Evolutionary conservation across 495 filamentous ascomycete genomes (phyloP), one percentile per base, ranked within the genome.

Genomic region (Pseudoneurospora amorphoporcata): DNA sequence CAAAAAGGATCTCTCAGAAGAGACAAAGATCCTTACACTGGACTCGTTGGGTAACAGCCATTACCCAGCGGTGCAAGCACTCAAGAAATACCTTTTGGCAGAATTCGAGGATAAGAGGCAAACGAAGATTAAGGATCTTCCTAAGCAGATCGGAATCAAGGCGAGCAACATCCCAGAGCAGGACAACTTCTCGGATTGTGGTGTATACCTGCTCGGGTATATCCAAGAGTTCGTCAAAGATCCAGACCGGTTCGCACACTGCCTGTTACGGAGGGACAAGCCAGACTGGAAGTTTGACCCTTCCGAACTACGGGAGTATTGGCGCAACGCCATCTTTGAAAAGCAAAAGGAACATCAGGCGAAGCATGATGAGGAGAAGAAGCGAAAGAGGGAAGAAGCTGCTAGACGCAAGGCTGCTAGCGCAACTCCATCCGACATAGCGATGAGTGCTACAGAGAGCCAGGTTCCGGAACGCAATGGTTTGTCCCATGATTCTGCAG

Each of bases 101-200:
- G 95, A 98, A 83, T 90, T 90, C 3, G 82, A 84, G 71, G 83
- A 87, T 19, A 97, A 95, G 81, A 75, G 76, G 35, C 87, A 86
- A 47, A 86, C 82, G 40, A 82, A 92, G 68, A 83, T 89, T 23
- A 86, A 92, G 32, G 79, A 86, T 2, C 39, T 76, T 32, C 82
- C 81, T 3, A 72, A 81, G 0, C 80, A 90, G 23, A 81, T 90
- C 75, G 91, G 91, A 35, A 89, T 92, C 81, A 92, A 86, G 72
- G 92, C 89, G 32, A 88, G 86, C 61, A 81, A 82, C 39, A 90
- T 96, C 23, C 95, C 96, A 2, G 77, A 88, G 69, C 95, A 99
- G 80, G 82, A 88, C 16, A 99, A 98, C 74, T 91, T 84, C 77
- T 94, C 87, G 53, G 95, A 99, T 79, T 99, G 95, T 78, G 95